A percentile compares a stretch with the other conserved stretches of the same genome.
These are phyloP conservation scores for Priceomyces medius DNA, from an alignment of 805 yeast genomes.

Conservation along the genomic window DNA sequence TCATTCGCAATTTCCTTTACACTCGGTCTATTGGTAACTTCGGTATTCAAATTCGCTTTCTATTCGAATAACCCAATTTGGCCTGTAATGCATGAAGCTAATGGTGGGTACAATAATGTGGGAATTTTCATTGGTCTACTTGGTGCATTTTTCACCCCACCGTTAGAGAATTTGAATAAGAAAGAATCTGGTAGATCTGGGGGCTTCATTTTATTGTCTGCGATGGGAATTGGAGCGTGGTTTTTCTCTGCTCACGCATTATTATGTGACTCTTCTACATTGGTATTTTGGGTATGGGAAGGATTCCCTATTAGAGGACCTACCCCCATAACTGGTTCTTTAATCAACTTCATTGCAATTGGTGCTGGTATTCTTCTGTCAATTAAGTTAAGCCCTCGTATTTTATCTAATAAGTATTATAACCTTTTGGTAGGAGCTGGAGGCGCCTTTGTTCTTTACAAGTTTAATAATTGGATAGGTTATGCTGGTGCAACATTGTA, in stretches of 20 bases:
- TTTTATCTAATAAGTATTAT: constrained; percentile 25
- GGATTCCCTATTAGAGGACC: constrained; percentile 91
- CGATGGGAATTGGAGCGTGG: constrained; percentile 74
- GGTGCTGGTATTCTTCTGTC: constrained; percentile 47
- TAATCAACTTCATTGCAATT: constrained; percentile 59
- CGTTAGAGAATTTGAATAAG: constrained; percentile 14
- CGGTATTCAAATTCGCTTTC: constrained; percentile 70
- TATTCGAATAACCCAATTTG: constrained; percentile 92
- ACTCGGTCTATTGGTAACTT: constrained; percentile 71
- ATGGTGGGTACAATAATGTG: constrained; percentile 81
- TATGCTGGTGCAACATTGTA: constrained; percentile 68
- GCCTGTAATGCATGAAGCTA: constrained; percentile 85
- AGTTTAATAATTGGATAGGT: constrained; percentile 66
- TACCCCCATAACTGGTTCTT: constrained; percentile 81
- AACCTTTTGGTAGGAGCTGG: constrained; percentile 43
- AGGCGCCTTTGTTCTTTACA: constrained; percentile 52
- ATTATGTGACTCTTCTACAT: constrained; percentile 79
- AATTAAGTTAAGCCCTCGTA: constrained; percentile 21
- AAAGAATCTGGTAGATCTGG: constrained; percentile 19
- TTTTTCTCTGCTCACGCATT: constrained; percentile 71
- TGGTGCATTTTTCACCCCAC: constrained; percentile 63
- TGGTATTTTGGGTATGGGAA: constrained; percentile 95
- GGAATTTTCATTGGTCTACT: constrained; percentile 65
- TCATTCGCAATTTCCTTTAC: constrained; percentile 58
- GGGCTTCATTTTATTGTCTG: constrained; percentile 51